Base-by-base conservation (phyloP, 257 asterid genomes). In the Petrea volubilis region DNA sequence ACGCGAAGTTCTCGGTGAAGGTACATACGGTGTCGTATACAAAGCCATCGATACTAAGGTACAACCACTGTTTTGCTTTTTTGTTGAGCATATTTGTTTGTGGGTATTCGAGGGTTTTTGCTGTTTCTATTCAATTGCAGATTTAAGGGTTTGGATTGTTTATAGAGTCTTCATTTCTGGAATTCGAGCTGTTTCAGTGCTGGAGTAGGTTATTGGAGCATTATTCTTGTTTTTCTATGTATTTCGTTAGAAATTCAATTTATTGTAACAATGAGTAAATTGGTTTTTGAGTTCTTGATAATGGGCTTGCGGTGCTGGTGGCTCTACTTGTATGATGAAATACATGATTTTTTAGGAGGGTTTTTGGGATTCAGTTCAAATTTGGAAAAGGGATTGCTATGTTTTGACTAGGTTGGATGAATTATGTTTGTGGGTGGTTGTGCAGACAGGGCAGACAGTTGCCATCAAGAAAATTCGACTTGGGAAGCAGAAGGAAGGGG, bases 401-500 rank as follows among this genome's bases (percentile, higher is more conserved):
- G 6, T n/a, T 31, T 14, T 28, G 4, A 28, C 5, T 31, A 31
- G 13, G 11, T 31, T 58, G 36, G 61, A 55, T 55, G 8, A 28
- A 7, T 58, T 15, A 29, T 59, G 17, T 31, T 59, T 17, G 15
- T 55, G 61, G 46, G 15, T 59, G 65, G 28, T 33, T 31, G 9
- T 59, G 65, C 85, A 94, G 99, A 94, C 90, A 12, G 98, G 92
- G 79, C 93, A 94, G 70, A 81, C 83, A 17, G 98, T 94, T 71
- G 99, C 99, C 63, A 94, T 94, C 71, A 94, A 94, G 92, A 94
- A 90, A 80, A 94, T 94, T 75, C 93, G 97, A 49, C 76, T 92
- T 12, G 98, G 99, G 79, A 88, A 91, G 86, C 95, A 89, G 90
- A 92, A 95, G 78, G 98, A 94, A 77, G 99, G 99, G 70, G 98